Evolutionary conservation across 345 rosid genomes (phyloP).

Genomic region (Noccaea caerulescens): DNA sequence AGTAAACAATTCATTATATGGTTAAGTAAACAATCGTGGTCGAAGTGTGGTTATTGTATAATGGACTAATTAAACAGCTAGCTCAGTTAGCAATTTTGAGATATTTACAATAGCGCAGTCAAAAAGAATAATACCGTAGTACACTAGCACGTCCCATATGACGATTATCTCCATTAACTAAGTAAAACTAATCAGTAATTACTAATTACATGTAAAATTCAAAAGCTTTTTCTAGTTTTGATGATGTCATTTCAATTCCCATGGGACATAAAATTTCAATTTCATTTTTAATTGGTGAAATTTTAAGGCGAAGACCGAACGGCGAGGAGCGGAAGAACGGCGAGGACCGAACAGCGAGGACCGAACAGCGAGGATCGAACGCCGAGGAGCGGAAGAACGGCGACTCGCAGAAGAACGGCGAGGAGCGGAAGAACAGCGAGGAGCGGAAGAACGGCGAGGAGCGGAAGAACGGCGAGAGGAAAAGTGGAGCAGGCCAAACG

Average conservation of each 20-base stretch:
- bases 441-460: too few species aligned
- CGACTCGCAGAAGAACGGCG: too few species aligned
- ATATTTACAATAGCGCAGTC: neutral
- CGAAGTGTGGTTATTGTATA: slow-evolving; percentile 43
- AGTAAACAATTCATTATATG: slow-evolving; percentile 36
- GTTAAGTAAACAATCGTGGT: slow-evolving; percentile 44
- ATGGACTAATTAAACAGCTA: slow-evolving; percentile 23
- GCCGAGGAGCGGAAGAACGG: too few species aligned
- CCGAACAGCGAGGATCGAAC: too few species aligned
- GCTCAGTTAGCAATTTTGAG: neutral
- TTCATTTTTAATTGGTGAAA: neutral
- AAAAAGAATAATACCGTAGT: too few species aligned
- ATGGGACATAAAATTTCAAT: neutral
- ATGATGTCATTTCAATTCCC: neutral
- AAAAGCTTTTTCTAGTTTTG: neutral
- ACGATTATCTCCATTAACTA: slow-evolving; percentile 13
- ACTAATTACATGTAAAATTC: neutral
- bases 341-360: too few species aligned
- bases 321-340: too few species aligned
- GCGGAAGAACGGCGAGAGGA: too few species aligned
- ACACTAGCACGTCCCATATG: slow-evolving; percentile 31
- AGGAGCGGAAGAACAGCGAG: too few species aligned
- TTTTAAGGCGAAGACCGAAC: too few species aligned
- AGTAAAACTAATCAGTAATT: slow-evolving; percentile 5
- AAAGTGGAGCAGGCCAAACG: too few species aligned